These are phyloP conservation scores for Populus davidiana DNA, from an alignment of 345 rosid species.

Conservation along the genomic window DNA sequence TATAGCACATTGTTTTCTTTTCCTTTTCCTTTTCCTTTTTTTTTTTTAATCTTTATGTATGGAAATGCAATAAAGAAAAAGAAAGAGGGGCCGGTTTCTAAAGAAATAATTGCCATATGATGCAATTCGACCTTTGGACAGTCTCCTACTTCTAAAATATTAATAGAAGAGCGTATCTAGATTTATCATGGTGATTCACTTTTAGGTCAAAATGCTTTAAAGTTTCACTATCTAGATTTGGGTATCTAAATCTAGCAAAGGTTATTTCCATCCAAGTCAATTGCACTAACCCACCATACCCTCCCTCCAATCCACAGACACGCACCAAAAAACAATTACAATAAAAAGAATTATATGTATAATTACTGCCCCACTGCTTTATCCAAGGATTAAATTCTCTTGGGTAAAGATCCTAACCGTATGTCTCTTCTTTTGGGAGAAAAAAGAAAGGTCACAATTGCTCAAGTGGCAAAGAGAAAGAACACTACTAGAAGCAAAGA, in stretches of 20 bases:
- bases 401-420: neutral
- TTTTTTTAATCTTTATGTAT: neutral
- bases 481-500: neutral
- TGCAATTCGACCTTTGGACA: neutral
- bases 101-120: constrained; percentile 13
- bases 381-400: neutral
- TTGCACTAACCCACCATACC: neutral
- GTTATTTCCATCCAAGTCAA: neutral
- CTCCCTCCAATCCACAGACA: no score
- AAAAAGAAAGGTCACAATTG: neutral
- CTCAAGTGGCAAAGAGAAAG: neutral
- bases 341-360: no score
- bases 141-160: neutral
- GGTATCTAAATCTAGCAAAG: neutral
- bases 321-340: no score
- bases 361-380: neutral
- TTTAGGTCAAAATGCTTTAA: constrained; percentile 2
- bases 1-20: neutral
- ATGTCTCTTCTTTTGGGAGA: neutral
- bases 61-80: neutral
- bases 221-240: neutral
- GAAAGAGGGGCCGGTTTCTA: neutral
- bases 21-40: neutral
- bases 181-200: neutral
- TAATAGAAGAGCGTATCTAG: neutral